phyloP scores from a whole-genome alignment of 2,329 filamentous ascomycete genomes.

The Blastomyces silverae region DNA sequence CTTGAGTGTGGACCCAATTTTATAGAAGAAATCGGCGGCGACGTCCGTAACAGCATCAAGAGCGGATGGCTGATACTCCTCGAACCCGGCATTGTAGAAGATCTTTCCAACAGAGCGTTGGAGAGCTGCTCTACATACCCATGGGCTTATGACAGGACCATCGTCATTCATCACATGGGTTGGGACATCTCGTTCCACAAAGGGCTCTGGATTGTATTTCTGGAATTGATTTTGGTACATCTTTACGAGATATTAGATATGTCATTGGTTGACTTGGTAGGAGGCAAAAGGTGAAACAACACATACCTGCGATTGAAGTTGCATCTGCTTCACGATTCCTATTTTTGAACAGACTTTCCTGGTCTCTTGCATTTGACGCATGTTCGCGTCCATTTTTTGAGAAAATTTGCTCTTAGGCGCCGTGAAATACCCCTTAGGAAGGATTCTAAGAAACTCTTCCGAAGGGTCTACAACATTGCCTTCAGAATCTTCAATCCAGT shows the following conservation, averaged over 20 bases:
- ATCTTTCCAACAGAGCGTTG: conserved; percentile 90
- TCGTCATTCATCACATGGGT: conserved; percentile 86
- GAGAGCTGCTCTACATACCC: conserved; percentile 73
- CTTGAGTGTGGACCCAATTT: conserved; percentile 71
- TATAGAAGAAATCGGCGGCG: conserved; percentile 81
- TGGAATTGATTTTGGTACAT: conserved; percentile 98
- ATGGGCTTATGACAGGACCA: conserved; percentile 77
- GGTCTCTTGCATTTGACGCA: conserved; percentile 93
- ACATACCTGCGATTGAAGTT: conserved; percentile 84
- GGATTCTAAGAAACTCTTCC: conserved; percentile 73
- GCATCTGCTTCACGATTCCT: conserved; percentile 98
- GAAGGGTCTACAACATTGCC: conserved; percentile 82
- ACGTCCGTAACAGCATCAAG: conserved; percentile 85
- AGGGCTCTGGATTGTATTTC: conserved; percentile 86
- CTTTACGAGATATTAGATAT: conserved; percentile 41
- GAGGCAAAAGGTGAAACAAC: background rate
- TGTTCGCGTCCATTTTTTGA: conserved; percentile 79
- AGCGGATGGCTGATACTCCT: conserved; percentile 92
- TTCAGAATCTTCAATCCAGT: conserved; percentile 84
- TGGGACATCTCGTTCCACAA: conserved; percentile 77
- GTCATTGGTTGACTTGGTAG: background rate
- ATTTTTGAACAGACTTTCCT: conserved; percentile 95
- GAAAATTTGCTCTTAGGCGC: conserved; percentile 67
- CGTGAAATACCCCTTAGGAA: conserved; percentile 67
- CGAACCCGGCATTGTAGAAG: conserved; percentile 92